These are phyloP conservation scores for Eucalyptus cladocalyx DNA, from an alignment of 345 rosid species.

Conservation along the genomic window DNA sequence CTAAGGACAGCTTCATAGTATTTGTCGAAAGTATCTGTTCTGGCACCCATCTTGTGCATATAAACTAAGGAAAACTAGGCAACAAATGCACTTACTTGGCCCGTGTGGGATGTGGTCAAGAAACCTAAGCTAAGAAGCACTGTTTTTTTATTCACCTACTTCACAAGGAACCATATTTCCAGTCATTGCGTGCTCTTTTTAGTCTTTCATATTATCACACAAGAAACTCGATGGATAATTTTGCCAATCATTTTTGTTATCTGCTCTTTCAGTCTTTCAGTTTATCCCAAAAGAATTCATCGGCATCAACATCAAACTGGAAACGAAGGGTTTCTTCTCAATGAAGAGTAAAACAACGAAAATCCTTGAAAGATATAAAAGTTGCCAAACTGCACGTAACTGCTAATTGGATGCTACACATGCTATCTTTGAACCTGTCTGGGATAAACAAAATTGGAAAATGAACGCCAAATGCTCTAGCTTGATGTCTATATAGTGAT, in stretches of 20 bases:
- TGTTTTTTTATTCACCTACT: neutral
- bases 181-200: neutral
- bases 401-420: neutral
- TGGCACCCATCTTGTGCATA: neutral
- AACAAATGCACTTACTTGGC: neutral
- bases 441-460: neutral
- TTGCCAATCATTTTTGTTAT: neutral
- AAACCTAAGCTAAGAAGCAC: neutral
- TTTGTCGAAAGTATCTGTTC: neutral
- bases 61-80: neutral
- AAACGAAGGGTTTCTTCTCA: neutral
- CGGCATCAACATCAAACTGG: neutral
- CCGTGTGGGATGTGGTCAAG: neutral
- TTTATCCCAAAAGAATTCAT: neutral
- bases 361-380: neutral
- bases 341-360: neutral
- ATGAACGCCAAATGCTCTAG: neutral
- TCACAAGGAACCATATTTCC: neutral
- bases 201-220: neutral
- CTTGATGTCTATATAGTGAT: neutral
- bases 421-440: neutral
- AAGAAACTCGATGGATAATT: neutral
- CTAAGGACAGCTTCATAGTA: neutral
- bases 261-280: neutral
- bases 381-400: neutral